Conservation (phyloP, 148 eudicot species). For the Camellia sinensis region DNA sequence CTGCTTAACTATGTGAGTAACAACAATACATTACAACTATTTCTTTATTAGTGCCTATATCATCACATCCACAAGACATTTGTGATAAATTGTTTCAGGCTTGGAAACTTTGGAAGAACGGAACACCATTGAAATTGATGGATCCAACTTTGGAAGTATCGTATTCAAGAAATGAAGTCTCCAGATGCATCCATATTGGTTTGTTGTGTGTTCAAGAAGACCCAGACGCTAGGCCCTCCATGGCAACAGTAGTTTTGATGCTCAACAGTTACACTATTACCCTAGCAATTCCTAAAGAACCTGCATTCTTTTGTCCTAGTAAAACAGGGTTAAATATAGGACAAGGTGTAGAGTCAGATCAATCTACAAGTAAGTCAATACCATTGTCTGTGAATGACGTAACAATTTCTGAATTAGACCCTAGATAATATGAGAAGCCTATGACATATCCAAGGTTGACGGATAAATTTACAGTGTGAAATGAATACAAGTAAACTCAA, state of each 20-base stretch:
- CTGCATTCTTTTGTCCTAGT: constrained; percentile 23
- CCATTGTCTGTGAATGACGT: not conserved
- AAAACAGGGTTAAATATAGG: not conserved
- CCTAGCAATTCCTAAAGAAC: constrained; percentile 31
- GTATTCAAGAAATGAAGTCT: constrained; percentile 18
- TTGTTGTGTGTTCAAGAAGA: constrained; percentile 39
- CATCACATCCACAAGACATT: not conserved
- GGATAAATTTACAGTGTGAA: not conserved
- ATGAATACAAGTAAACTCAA: too few relatives aligned
- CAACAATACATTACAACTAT: not conserved
- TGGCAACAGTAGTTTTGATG: constrained; percentile 38
- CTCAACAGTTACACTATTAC: constrained; percentile 27
- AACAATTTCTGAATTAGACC: not conserved
- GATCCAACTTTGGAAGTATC: constrained; percentile 18
- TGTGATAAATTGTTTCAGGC: constrained; percentile 14
- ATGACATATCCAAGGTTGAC: not conserved
- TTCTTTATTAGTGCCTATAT: not conserved
- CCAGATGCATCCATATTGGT: constrained; percentile 34
- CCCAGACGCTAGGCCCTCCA: constrained; percentile 30
- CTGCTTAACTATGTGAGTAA: constrained; percentile 36
- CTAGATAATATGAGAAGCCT: not conserved
- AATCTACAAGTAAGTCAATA: not conserved
- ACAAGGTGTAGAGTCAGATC: not conserved
- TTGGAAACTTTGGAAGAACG: constrained; percentile 38
- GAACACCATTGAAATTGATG: constrained; percentile 18